Evolutionary conservation across 2,329 filamentous ascomycete genomes (phyloP).

Genomic region (Chaetomiaceae sp.): DNA sequence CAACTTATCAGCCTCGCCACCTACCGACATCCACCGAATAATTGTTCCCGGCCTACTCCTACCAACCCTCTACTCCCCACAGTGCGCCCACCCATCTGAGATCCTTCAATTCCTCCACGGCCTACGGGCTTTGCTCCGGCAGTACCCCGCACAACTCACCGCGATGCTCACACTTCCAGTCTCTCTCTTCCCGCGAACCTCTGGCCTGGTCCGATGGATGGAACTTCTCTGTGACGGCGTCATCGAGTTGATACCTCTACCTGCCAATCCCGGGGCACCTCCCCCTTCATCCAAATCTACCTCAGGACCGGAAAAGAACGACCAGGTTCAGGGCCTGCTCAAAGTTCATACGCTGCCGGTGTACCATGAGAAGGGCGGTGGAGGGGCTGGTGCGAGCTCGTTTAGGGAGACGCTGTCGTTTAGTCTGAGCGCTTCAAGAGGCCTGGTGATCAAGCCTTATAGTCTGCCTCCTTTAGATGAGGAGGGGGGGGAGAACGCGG

Average conservation of each 20-base stretch:
- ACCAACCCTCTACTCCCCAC: slow-evolving; percentile 74
- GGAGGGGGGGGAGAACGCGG: slow-evolving; percentile 38
- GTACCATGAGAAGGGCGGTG: slow-evolving; percentile 83
- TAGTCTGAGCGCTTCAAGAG: slow-evolving; percentile 72
- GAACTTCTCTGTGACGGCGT: slow-evolving; percentile 83
- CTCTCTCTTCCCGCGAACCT: slow-evolving; percentile 70
- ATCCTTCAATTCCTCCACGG: slow-evolving; percentile 78
- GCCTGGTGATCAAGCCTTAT: slow-evolving; percentile 82
- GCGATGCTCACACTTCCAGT: slow-evolving; percentile 74
- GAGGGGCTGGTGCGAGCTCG: slow-evolving; percentile 61
- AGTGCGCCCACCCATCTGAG: slow-evolving; percentile 64
- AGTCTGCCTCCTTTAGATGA: slow-evolving; percentile 84
- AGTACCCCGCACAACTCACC: slow-evolving; percentile 60
- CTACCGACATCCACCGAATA: slow-evolving; percentile 68
- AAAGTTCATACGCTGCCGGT: slow-evolving; percentile 79
- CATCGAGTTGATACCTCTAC: slow-evolving; percentile 72
- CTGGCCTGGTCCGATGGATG: slow-evolving; percentile 77
- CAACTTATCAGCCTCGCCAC: slow-evolving; percentile 53
- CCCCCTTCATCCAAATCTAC: slow-evolving; percentile 38
- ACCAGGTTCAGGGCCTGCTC: slow-evolving; percentile 80
- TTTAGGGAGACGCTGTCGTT: slow-evolving; percentile 86
- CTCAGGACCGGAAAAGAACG: slow-evolving; percentile 49
- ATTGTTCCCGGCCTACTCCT: slow-evolving; percentile 82
- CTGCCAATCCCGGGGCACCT: slow-evolving; percentile 51
- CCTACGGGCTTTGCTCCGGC: slow-evolving; percentile 69